Evolutionary conservation across 148 eudicot species (phyloP), one percentile per base, ranked within the genome.

Genomic region (Dianthus caryophyllus): DNA sequence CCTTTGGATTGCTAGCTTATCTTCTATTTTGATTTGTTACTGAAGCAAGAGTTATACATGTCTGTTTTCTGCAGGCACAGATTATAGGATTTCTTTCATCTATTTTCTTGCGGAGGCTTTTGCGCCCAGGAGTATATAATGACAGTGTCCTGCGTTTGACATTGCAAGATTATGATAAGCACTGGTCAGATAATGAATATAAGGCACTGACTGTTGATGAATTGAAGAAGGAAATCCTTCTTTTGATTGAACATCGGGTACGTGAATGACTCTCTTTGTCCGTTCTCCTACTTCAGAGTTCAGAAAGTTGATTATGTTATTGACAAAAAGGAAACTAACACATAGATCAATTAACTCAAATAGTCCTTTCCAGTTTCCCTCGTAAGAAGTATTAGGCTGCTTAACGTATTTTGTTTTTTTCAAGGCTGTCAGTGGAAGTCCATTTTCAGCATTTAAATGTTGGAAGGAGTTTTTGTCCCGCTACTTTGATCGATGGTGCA

Each of bases 201-300:
- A 72, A 83, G 71, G 82, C 86, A 17, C 73, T 90, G 48, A 80
- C 93, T 62, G 83, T 78, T 50, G 96, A 86, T 60, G 90, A 87
- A 54, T 65, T 90, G 80, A 86, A 78, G 76, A 83, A 66, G 65
- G 96, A 90, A 70, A 77, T 94, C 55, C 78, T 90, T 72, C 81
- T 88, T 31, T 53, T 90, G 39, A 79, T 94, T 77, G 97, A 88
- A 69, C 83, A 84, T 61, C 89, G 88, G 99, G 99, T 94, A 68
- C 50, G 43, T 75, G 30, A 38, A 18, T 67, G 52, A 38, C 47
- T 49, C 2, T 33, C 24, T 21, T 26, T 41, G 6, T 24, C 47
- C 36, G 43, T 38, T 71, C 10, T 48, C 47, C 31, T 70, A 16
- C 6, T 44, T 20, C n/a, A n/a, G n/a, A n/a, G n/a, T 6, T 15